Conservation (phyloP, 805 yeast genomes). For the Candida suzukii region DNA sequence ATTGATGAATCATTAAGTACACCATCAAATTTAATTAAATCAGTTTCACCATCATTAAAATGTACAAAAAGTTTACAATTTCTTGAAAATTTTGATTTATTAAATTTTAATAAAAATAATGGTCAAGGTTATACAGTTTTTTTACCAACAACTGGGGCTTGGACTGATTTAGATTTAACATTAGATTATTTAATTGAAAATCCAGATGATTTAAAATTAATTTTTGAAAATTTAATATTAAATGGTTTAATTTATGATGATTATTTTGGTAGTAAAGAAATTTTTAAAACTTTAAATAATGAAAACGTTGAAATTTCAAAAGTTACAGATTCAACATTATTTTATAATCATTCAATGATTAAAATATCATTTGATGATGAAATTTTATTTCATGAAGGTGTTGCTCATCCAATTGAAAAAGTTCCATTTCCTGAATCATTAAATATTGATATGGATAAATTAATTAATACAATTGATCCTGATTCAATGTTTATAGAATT, state of each 20-base stretch:
- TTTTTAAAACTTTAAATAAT: slow-evolving; percentile 12
- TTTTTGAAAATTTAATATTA: slow-evolving; percentile 54
- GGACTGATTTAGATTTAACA: slow-evolving; percentile 58
- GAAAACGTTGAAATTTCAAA: background rate
- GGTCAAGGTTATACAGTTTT: slow-evolving; percentile 65
- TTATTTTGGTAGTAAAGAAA: slow-evolving; percentile 25
- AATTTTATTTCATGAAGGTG: slow-evolving; percentile 76
- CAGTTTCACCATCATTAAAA: slow-evolving; percentile 55
- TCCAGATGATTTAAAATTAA: slow-evolving; percentile 37
- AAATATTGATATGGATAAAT: slow-evolving; percentile 44
- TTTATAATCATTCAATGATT: slow-evolving; percentile 26
- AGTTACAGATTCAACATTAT: slow-evolving; percentile 9
- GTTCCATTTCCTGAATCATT: slow-evolving; percentile 53
- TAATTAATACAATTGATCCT: slow-evolving; percentile 50
- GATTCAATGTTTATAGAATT: slow-evolving; percentile 35
- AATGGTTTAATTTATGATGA: slow-evolving; percentile 66
- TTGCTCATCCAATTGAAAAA: slow-evolving; percentile 60
- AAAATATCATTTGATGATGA: slow-evolving; percentile 45
- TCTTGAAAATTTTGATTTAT: slow-evolving; percentile 43
- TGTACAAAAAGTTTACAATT: slow-evolving; percentile 62
- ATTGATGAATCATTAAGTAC: slow-evolving; percentile 52
- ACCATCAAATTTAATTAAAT: slow-evolving; percentile 58
- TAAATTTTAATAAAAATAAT: slow-evolving; percentile 40
- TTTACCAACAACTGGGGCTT: slow-evolving; percentile 70
- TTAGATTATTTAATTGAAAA: slow-evolving; percentile 51